Evolutionary conservation across 1,284 basidiomycete genomes (phyloP).

Genomic region (Xerocomus cyaneibrunnescens): DNA sequence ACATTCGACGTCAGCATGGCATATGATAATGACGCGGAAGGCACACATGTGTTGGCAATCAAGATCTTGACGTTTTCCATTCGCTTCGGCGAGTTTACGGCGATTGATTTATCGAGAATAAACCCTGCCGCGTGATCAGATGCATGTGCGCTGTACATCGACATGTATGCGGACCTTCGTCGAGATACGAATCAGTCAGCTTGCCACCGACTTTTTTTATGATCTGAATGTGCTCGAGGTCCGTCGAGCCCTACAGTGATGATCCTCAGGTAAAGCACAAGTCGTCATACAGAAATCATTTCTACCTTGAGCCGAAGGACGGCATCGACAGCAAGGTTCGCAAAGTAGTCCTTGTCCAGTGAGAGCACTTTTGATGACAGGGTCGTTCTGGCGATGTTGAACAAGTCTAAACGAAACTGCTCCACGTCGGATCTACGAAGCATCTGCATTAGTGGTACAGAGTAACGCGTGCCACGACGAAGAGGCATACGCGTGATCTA

Average conservation of each 20-base stretch:
- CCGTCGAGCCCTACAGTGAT: slow-evolving; percentile 76
- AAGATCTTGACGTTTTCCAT: slow-evolving; percentile 96
- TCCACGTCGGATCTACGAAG: slow-evolving; percentile 60
- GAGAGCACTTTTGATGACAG: slow-evolving; percentile 95
- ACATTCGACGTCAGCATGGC: background rate
- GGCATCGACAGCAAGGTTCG: slow-evolving; percentile 97
- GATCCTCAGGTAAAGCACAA: slow-evolving; percentile 3
- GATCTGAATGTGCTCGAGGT: slow-evolving; percentile 98
- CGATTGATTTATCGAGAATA: slow-evolving; percentile 97
- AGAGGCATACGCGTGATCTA: slow-evolving; percentile 76
- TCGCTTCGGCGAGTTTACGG: slow-evolving; percentile 92
- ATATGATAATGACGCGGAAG: background rate
- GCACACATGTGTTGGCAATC: slow-evolving; percentile 94
- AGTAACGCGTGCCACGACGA: background rate
- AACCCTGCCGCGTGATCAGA: slow-evolving; percentile 62
- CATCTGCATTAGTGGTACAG: background rate
- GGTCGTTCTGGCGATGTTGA: slow-evolving; percentile 97
- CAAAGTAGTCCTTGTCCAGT: slow-evolving; percentile 98
- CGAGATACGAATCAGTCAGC: slow-evolving; percentile 96
- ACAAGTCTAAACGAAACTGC: slow-evolving; percentile 85
- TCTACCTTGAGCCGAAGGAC: slow-evolving; percentile 88
- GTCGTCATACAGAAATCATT: background rate
- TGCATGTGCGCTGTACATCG: background rate
- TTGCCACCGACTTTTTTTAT: slow-evolving; percentile 99
- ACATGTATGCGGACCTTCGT: slow-evolving; percentile 65